Percentiles rank a stretch among this genome's conserved stretches.
Evolutionary conservation across 306 rosid species (phyloP).

Genomic region (Oemleria cerasiformis): DNA sequence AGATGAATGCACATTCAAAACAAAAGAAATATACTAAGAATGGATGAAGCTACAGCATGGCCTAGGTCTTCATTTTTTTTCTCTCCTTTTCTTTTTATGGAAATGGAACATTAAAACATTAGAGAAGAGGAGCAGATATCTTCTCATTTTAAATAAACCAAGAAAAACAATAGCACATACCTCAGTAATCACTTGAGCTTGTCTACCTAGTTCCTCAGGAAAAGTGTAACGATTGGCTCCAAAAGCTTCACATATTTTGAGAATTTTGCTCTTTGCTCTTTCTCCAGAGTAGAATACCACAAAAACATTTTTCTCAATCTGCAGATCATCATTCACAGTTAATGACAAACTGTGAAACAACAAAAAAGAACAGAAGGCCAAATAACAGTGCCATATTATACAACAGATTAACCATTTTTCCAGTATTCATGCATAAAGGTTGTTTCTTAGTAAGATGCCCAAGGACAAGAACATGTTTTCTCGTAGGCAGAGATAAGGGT

Average conservation of each 20-base stretch:
- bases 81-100: background rate
- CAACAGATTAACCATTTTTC: background rate
- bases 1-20: background rate
- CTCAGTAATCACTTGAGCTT: conserved; percentile 42
- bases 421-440: background rate
- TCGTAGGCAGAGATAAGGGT: too few relatives aligned
- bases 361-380: conserved; percentile 9
- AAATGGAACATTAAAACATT: conserved; percentile 6
- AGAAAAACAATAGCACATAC: conserved; percentile 28
- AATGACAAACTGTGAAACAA: background rate
- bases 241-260: conserved; percentile 95
- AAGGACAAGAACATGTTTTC: too few relatives aligned
- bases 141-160: conserved; percentile 11
- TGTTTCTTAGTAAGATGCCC: too few relatives aligned
- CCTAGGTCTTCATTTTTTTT: background rate
- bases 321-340: conserved; percentile 31
- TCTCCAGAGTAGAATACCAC: conserved; percentile 86
- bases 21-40: background rate
- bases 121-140: conserved; percentile 2
- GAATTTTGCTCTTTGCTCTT: conserved; percentile 81
- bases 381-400: conserved; percentile 4
- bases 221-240: conserved; percentile 96
- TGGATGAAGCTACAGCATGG: background rate
- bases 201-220: conserved; percentile 56
- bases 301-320: conserved; percentile 96